Base-by-base conservation (phyloP, 352 stramenopile species). In the Phytophthora litchii region DNA sequence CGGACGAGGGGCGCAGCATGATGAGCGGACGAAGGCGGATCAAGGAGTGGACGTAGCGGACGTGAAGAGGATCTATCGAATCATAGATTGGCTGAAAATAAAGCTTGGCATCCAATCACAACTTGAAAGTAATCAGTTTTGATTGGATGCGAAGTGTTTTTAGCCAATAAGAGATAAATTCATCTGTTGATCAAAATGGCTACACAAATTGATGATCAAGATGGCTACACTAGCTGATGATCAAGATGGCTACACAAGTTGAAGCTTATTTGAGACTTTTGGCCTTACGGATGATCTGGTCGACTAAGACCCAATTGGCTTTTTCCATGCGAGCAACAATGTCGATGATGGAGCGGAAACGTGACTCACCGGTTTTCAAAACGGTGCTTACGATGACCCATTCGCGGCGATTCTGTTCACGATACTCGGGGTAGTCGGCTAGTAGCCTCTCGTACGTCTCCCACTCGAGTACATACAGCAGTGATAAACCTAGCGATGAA, bases 401-500 rank as follows among this genome's bases (percentile, higher is more conserved):
- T 47, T 89, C 83, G 16, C 80, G 78, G 1, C 82, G 77, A 59
- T 91, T 93, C 46, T 86, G 65, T 41, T 83, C 67, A 11, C 76
- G 78, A 49, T 93, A 91, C 63, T 92, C 80, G 0, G 84, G 82
- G 41, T 83, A 93, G 46, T 89, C 79, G n/a, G 64, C 51, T 57
- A 93, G 55, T 12, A 91, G 42, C 40, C 60, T 64, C 52, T 93
- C 81, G 66, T 91, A 93, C 67, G 76, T 77, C 59, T 80, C 67
- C 76, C 78, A 88, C 59, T 91, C 81, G 27, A 92, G 70, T 44
- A 92, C 81, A 54, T 90, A 91, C n/a, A 92, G 72, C 55, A 89
- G 54, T 38, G 74, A 86, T n/a, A 78, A 74, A 21, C 76, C 81
- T 0, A 91, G 64, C 1, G 84, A 88, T 13, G 70, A 77, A 60